These are phyloP conservation scores for Yamadazyma pseudoaaseri DNA, from an alignment of 1,139 yeast species.

Conservation along the genomic window DNA sequence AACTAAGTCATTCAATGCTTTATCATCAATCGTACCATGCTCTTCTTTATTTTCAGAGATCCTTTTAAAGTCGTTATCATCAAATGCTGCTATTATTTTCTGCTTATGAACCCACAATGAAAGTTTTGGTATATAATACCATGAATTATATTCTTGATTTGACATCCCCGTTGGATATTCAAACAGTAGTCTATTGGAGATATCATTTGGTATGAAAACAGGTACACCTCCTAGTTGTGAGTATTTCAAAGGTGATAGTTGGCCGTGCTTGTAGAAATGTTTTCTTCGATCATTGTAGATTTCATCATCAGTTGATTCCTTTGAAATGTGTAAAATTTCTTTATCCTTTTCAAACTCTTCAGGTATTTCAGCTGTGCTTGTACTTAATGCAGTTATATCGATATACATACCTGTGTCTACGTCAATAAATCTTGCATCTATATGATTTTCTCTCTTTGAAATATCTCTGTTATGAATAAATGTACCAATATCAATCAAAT, in stretches of 20 bases:
- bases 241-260: conserved; percentile 32
- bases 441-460: conserved; percentile 26
- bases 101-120: conserved; percentile 28
- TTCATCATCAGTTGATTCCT: conserved; percentile 13
- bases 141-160: conserved; percentile 19
- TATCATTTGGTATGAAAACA: conserved; percentile 24
- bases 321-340: conserved; percentile 10
- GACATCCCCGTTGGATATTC: conserved; percentile 27
- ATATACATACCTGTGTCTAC: conserved; percentile 33
- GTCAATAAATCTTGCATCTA: conserved; percentile 35
- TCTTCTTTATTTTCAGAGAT: conserved; percentile 4
- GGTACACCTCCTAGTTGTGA: conserved; percentile 30
- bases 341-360: conserved; percentile 16
- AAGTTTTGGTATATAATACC: conserved; percentile 30
- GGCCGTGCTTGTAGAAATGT: conserved; percentile 37
- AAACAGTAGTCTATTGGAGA: conserved; percentile 21
- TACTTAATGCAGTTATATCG: conserved; percentile 28
- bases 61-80: conserved; percentile 20
- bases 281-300: conserved; percentile 34
- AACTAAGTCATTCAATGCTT: conserved; percentile 20
- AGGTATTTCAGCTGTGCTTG: conserved; percentile 17
- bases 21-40: conserved; percentile 14
- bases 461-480: conserved; percentile 31
- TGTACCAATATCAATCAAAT: conserved; percentile 27
- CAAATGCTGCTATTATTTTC: conserved; percentile 18